Percentiles rank a stretch among this genome's conserved stretches.
These are phyloP conservation scores for Schizochytrium sp. DNA, from an alignment of 108 stramenopile genomes.

Conservation along the genomic window DNA sequence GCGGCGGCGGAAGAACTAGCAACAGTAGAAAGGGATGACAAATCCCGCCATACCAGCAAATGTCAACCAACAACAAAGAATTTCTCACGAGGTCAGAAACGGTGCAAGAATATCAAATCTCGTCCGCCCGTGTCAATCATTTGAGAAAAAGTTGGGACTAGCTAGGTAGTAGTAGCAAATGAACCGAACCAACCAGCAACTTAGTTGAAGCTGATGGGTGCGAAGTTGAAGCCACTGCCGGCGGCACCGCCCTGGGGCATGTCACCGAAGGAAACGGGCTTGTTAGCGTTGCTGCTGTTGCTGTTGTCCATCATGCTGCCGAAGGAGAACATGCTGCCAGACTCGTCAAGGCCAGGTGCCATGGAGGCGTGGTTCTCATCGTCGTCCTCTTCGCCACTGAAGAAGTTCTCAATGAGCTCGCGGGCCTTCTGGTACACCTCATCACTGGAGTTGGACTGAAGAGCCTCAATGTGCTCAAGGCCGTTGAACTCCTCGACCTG, in stretches of 20 bases:
- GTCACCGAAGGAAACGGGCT: not conserved
- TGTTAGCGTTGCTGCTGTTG: not conserved
- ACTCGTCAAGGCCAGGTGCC: not conserved
- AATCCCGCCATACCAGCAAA: too few relatives aligned
- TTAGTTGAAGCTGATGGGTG: constrained; percentile 32
- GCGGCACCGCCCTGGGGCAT: constrained; percentile 58
- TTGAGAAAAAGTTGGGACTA: too few relatives aligned
- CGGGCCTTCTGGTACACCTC: constrained; percentile 82
- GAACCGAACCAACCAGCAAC: not conserved
- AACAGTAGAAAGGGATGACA: too few relatives aligned
- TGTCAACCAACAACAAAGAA: too few relatives aligned
- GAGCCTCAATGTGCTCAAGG: constrained; percentile 81
- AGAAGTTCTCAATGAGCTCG: constrained; percentile 82
- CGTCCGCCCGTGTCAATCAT: too few relatives aligned
- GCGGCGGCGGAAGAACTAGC: too few relatives aligned
- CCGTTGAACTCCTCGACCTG: constrained; percentile 77
- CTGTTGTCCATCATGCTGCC: not conserved
- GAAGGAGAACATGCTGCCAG: constrained; percentile 45
- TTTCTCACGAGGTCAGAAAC: too few relatives aligned
- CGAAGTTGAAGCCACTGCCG: constrained; percentile 39
- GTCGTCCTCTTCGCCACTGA: constrained; percentile 87
- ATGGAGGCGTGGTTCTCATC: constrained; percentile 38
- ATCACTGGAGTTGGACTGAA: constrained; percentile 84
- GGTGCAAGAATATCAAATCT: too few relatives aligned
- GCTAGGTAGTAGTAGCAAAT: too few relatives aligned